A percentile compares a stretch with the other conserved stretches of the same genome.
Conservation (phyloP, 805 yeast species). For the Nakazawaea populi region DNA sequence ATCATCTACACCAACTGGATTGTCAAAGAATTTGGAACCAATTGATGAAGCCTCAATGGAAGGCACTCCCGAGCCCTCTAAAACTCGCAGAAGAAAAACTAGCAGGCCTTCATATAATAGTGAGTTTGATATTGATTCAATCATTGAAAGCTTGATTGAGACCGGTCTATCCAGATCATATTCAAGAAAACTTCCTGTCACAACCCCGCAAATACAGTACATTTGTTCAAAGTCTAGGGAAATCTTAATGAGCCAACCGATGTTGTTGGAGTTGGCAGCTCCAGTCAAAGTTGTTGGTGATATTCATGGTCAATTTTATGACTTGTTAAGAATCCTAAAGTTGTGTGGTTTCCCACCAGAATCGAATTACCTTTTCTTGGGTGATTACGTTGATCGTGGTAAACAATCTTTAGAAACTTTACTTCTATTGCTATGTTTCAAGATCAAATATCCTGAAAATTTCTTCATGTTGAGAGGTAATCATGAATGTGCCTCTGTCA, state of each 20-base stretch:
- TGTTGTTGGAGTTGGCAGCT: constrained; percentile 58
- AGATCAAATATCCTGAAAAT: constrained; percentile 55
- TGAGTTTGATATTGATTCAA: constrained; percentile 52
- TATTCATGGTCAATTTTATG: constrained; percentile 65
- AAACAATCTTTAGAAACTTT: constrained; percentile 52
- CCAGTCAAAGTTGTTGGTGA: constrained; percentile 84
- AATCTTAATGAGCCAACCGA: constrained; percentile 59
- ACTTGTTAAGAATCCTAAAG: constrained; percentile 47
- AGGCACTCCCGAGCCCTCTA: constrained; percentile 20
- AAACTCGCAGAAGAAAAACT: not conserved
- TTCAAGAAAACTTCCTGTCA: constrained; percentile 44
- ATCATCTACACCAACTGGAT: constrained; percentile 18
- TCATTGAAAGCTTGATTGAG: constrained; percentile 54
- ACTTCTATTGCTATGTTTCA: constrained; percentile 43
- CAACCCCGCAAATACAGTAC: constrained; percentile 47
- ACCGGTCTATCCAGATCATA: constrained; percentile 38
- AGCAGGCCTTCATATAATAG: not conserved
- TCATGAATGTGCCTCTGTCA: constrained; percentile 54
- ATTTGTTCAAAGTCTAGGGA: constrained; percentile 55
- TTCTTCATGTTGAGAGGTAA: constrained; percentile 56
- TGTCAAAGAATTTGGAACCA: constrained; percentile 24
- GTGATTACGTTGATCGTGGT: constrained; percentile 59
- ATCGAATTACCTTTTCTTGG: constrained; percentile 49
- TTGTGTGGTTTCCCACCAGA: constrained; percentile 57
- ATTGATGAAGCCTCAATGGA: constrained; percentile 29